Conservation (phyloP, 2,329 filamentous ascomycete genomes). For the Diatrype stigma region DNA sequence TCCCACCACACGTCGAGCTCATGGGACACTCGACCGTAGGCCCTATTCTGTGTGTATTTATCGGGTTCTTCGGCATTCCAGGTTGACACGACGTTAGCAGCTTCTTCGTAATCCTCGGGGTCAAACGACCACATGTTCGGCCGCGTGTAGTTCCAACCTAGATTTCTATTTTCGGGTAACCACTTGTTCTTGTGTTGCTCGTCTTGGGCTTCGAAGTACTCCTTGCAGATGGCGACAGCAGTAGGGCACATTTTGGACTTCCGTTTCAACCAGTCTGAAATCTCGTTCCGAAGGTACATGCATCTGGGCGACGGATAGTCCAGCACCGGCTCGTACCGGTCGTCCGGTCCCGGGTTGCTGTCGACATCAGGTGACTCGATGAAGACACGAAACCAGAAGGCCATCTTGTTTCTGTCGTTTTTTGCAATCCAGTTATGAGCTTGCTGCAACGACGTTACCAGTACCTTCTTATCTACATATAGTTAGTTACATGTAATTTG, state of each 20-base stretch:
- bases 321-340: slow-evolving; percentile 47
- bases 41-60: slow-evolving; percentile 55
- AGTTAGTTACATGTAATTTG: slow-evolving; percentile 13
- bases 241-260: slow-evolving; percentile 56
- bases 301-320: slow-evolving; percentile 51
- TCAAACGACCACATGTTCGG: slow-evolving; percentile 18
- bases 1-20: slow-evolving; percentile 66
- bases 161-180: slow-evolving; percentile 44
- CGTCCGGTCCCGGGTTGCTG: slow-evolving; percentile 42
- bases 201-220: slow-evolving; percentile 49
- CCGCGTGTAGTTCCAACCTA: slow-evolving; percentile 55
- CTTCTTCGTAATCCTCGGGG: slow-evolving; percentile 30
- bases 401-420: slow-evolving; percentile 66
- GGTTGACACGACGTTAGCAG: slow-evolving; percentile 40
- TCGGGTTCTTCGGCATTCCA: slow-evolving; percentile 51
- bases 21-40: slow-evolving; percentile 57
- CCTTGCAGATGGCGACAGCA: slow-evolving; percentile 49
- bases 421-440: slow-evolving; percentile 67
- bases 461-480: slow-evolving; percentile 56
- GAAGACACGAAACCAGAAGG: slow-evolving; percentile 63
- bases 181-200: slow-evolving; percentile 45
- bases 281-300: slow-evolving; percentile 55
- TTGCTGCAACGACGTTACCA: slow-evolving; percentile 63
- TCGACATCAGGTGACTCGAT: slow-evolving; percentile 49
- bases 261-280: slow-evolving; percentile 59